These are phyloP conservation scores for Leucoagaricus sp. DNA, from an alignment of 1,284 basidiomycete species.

Conservation along the genomic window DNA sequence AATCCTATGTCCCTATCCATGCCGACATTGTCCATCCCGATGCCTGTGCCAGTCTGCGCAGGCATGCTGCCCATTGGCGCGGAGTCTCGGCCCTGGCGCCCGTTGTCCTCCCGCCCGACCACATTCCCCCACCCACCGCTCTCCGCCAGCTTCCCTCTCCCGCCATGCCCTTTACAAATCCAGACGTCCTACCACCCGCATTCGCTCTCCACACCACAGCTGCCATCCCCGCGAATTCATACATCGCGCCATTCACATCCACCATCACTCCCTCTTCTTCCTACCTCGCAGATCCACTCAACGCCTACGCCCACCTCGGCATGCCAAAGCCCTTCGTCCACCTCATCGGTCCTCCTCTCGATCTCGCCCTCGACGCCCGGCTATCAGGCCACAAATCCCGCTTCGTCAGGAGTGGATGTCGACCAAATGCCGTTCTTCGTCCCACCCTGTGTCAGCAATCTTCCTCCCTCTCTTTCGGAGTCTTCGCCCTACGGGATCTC, in stretches of 20 bases:
- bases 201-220: conserved; percentile 52
- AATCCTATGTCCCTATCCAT: conserved; percentile 46
- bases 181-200: conserved; percentile 46
- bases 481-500: conserved; percentile 83
- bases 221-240: conserved; percentile 45
- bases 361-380: conserved; percentile 82
- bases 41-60: conserved; percentile 52
- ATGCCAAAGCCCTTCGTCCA: conserved; percentile 82
- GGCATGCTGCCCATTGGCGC: conserved; percentile 66
- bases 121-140: conserved; percentile 33
- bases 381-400: conserved; percentile 75
- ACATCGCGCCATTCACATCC: conserved; percentile 60
- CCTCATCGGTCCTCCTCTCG: conserved; percentile 78
- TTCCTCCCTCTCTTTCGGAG: conserved; percentile 66
- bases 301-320: conserved; percentile 70
- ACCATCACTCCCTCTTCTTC: conserved; percentile 59
- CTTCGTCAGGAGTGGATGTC: conserved; percentile 84
- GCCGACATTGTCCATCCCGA: conserved; percentile 53
- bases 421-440: conserved; percentile 86
- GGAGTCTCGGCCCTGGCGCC: conserved; percentile 59
- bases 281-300: conserved; percentile 68
- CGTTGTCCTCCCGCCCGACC: neutral
- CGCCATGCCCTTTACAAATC: conserved; percentile 28
- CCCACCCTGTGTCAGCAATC: conserved; percentile 64
- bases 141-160: conserved; percentile 17